Conservation (phyloP, 2,329 filamentous ascomycete genomes). For the Remersonia thermophila region DNA sequence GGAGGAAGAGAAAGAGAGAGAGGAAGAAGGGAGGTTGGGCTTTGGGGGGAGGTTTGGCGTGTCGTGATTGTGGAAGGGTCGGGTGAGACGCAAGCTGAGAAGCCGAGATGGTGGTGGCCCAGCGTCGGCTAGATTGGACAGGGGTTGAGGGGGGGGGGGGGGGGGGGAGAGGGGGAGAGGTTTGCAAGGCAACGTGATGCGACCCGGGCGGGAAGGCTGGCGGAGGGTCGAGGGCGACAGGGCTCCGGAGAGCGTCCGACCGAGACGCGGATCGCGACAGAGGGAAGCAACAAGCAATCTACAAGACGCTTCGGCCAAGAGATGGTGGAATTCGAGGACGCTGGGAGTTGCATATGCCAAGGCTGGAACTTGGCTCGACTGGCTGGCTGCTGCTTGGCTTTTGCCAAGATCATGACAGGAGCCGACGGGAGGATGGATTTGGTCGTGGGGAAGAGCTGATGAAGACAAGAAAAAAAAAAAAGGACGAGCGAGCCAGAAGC, state of each 20-base stretch:
- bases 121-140: too few species aligned
- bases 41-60: too few species aligned
- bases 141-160: too few species aligned
- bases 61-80: background rate
- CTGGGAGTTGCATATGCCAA: constrained; percentile 22
- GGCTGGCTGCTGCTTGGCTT: constrained; percentile 16
- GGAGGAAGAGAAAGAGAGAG: too few species aligned
- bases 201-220: background rate
- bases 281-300: constrained; percentile 2
- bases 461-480: constrained; percentile 2
- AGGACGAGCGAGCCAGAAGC: too few species aligned
- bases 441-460: constrained; percentile 9
- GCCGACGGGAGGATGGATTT: background rate
- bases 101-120: background rate
- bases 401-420: constrained; percentile 16
- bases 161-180: too few species aligned
- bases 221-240: background rate
- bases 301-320: constrained; percentile 13
- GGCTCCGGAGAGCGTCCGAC: constrained; percentile 7
- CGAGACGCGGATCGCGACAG: constrained; percentile 6
- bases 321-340: constrained; percentile 15
- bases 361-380: constrained; percentile 11
- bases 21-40: too few species aligned
- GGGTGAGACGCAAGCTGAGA: constrained; percentile 6
- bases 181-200: background rate